Conservation (phyloP, 2,329 filamentous ascomycete genomes). For the Leptographium flavum region DNA sequence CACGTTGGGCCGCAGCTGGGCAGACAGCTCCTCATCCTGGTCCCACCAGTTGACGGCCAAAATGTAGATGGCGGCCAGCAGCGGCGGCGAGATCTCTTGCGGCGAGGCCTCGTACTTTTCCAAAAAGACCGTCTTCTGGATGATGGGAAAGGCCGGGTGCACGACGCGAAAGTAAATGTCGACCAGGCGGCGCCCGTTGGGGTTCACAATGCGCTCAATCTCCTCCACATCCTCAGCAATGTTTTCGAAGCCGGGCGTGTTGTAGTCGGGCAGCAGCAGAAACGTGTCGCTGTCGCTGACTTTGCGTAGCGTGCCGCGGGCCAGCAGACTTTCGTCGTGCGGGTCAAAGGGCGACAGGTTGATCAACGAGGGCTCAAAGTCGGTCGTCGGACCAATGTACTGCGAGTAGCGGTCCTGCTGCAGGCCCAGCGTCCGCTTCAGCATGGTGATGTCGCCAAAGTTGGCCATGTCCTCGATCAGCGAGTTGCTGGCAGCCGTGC, state of each 20-base stretch:
- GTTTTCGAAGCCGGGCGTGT: slow-evolving; percentile 58
- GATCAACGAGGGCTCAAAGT: slow-evolving; percentile 73
- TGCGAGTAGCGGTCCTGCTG: slow-evolving; percentile 68
- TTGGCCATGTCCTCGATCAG: slow-evolving; percentile 58
- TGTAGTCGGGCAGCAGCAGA: slow-evolving; percentile 61
- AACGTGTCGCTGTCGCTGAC: slow-evolving; percentile 70
- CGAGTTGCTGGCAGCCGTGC: slow-evolving; percentile 46
- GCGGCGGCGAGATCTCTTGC: slow-evolving; percentile 42
- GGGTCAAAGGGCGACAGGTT: slow-evolving; percentile 68
- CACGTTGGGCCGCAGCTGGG: slow-evolving; percentile 26
- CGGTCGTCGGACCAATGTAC: slow-evolving; percentile 71
- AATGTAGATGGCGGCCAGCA: slow-evolving; percentile 46
- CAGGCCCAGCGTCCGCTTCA: slow-evolving; percentile 59
- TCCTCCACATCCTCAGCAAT: slow-evolving; percentile 43
- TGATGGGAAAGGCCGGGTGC: slow-evolving; percentile 42
- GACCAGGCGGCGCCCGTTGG: slow-evolving; percentile 48
- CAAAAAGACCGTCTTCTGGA: slow-evolving; percentile 47
- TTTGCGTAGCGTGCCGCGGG: slow-evolving; percentile 55
- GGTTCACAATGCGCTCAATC: slow-evolving; percentile 55
- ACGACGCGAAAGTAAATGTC: slow-evolving; percentile 53
- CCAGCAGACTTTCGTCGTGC: slow-evolving; percentile 64
- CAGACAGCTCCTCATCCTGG: slow-evolving; percentile 38
- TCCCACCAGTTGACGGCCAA: slow-evolving; percentile 48
- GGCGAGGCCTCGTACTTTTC: slow-evolving; percentile 45
- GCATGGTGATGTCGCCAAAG: slow-evolving; percentile 49